These are phyloP conservation scores for Colletotrichum phormii DNA, from an alignment of 2,329 filamentous ascomycete genomes.

Conservation along the genomic window DNA sequence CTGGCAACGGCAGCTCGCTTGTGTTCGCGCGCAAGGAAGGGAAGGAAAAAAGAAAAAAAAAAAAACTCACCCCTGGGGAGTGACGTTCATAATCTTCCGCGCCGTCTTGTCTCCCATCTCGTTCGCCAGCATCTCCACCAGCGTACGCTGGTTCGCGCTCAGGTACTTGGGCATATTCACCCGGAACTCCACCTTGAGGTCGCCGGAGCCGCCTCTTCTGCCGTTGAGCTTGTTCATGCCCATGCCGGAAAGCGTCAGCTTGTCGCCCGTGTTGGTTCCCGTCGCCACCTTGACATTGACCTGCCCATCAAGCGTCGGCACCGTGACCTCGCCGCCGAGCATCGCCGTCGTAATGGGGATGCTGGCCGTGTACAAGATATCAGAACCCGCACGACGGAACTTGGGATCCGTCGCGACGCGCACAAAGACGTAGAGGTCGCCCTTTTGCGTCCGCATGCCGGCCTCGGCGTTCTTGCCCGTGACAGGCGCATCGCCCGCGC, in stretches of 20 bases:
- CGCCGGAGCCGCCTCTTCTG: slow-evolving; percentile 77
- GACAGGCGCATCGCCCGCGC: slow-evolving; percentile 87
- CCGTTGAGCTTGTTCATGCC: slow-evolving; percentile 89
- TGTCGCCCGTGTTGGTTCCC: slow-evolving; percentile 92
- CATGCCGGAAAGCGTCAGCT: slow-evolving; percentile 88
- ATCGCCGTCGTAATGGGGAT: slow-evolving; percentile 94
- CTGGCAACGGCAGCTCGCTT: neutral
- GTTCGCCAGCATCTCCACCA: slow-evolving; percentile 95
- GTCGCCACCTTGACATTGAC: slow-evolving; percentile 92
- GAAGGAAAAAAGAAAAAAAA: too few relatives aligned
- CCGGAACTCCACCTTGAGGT: slow-evolving; percentile 94
- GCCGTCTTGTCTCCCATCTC: slow-evolving; percentile 95
- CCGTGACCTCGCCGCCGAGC: slow-evolving; percentile 87
- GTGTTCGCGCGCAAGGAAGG: too few relatives aligned
- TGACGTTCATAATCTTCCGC: slow-evolving; percentile 90
- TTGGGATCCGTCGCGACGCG: slow-evolving; percentile 89
- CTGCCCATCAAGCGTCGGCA: slow-evolving; percentile 91
- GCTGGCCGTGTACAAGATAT: slow-evolving; percentile 91
- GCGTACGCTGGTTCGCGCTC: slow-evolving; percentile 88
- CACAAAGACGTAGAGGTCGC: slow-evolving; percentile 93
- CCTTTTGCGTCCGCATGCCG: slow-evolving; percentile 74
- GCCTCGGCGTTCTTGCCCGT: slow-evolving; percentile 77
- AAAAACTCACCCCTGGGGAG: slow-evolving; percentile 61
- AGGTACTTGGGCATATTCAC: slow-evolving; percentile 96
- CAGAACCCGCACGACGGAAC: slow-evolving; percentile 87